Evolutionary conservation across 1,139 yeast genomes (phyloP), one percentile per base, ranked within the genome.

Genomic region (Saccharomyces hybrid): DNA sequence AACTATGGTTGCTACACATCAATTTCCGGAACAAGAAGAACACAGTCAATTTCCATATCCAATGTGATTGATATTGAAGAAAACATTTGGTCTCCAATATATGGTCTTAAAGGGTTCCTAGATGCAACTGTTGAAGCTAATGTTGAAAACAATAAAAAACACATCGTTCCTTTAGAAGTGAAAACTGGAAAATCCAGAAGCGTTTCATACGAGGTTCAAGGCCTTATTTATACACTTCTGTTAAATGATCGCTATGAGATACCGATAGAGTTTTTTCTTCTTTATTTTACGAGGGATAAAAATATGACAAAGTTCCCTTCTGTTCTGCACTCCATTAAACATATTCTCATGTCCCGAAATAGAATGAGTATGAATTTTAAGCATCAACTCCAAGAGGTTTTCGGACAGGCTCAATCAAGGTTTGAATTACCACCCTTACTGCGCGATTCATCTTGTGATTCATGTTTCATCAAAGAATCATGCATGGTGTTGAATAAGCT

Each of bases 41-140:
- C 73, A 19, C 70, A 79, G 1, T 69, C 70, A 41, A 76, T 83
- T 62, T 74, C 86, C 0, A 83, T 86, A 1, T 76, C 80, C 13
- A 82, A 85, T 54, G 80, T 89, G 4, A 73, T 89, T 46, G 96
- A 88, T 66, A 81, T 88, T 19, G 99, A 93, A 68, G 98, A 93
- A 65, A 88, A 85, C 62, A 83, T 93, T 23, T 84, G 95, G 88
- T 88, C 97, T 0, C 97, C 97, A 0, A 79, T 81, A 65, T 90
- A 79, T 73, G 99, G 99, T 0, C 72, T 95, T n/a, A 83, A 88
- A 60, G 99, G 99, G 1, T 81, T 85, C 64, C 82, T 91, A 14
- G 99, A 93, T 72, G 97, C 86, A 1, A 88, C 97, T 0, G 78
- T 90, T 1, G 87, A 86, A 61, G 86, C 87, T 0, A 70, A 74